These are phyloP conservation scores for Chrysosporium queenslandicum DNA, from an alignment of 2,329 filamentous ascomycete species.

Conservation along the genomic window DNA sequence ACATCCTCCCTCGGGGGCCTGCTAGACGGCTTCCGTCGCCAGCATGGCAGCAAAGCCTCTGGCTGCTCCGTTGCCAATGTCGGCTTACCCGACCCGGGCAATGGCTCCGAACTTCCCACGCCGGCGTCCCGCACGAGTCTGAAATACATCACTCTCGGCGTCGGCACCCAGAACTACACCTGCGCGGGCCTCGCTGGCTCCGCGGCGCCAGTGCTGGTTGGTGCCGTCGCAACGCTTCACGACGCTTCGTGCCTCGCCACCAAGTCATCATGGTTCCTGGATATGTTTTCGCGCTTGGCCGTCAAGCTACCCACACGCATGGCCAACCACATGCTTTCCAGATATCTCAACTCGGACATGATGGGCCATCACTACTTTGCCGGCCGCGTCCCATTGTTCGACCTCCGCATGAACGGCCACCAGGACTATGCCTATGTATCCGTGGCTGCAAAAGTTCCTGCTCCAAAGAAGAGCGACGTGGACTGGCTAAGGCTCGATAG, in stretches of 20 bases:
- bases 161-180: slow-evolving; percentile 45
- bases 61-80: neutral
- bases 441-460: slow-evolving; percentile 24
- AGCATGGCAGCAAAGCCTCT: neutral
- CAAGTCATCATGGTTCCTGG: neutral
- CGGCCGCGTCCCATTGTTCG: slow-evolving; percentile 25
- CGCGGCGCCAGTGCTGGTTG: slow-evolving; percentile 29
- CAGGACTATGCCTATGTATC: slow-evolving; percentile 23
- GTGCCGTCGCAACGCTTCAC: slow-evolving; percentile 40
- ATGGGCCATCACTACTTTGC: slow-evolving; percentile 31
- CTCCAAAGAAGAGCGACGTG: slow-evolving; percentile 23
- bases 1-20: neutral
- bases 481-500: slow-evolving; percentile 28
- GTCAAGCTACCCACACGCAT: neutral
- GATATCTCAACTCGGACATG: slow-evolving; percentile 21
- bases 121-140: slow-evolving; percentile 30
- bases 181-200: slow-evolving; percentile 28
- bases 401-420: slow-evolving; percentile 22
- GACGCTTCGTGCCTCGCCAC: slow-evolving; percentile 34
- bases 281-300: slow-evolving; percentile 3
- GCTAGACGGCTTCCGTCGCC: neutral
- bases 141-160: slow-evolving; percentile 38
- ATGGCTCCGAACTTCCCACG: slow-evolving; percentile 22
- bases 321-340: slow-evolving; percentile 18
- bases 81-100: slow-evolving; percentile 17